These are phyloP conservation scores for Nitzschia sp. DNA, from an alignment of 108 stramenopile genomes.

Conservation along the genomic window DNA sequence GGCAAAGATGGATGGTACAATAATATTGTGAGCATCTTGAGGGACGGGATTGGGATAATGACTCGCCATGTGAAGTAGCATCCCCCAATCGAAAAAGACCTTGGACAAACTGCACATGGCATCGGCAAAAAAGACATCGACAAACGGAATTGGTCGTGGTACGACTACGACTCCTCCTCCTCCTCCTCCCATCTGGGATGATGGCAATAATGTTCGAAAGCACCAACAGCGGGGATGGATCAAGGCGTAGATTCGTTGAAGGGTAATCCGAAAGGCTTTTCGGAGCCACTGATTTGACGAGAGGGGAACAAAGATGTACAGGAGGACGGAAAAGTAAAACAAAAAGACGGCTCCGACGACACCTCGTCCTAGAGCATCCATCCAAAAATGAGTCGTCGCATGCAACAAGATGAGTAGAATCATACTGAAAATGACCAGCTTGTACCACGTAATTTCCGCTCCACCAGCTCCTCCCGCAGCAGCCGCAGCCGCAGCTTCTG, in stretches of 20 bases:
- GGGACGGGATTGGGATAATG: slow-evolving; percentile 84
- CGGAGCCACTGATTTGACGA: slow-evolving; percentile 69
- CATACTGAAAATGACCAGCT: slow-evolving; percentile 56
- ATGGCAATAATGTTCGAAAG: slow-evolving; percentile 6
- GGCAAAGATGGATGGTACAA: slow-evolving; percentile 69
- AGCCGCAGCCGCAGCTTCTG: not conserved
- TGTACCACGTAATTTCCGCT: slow-evolving; percentile 51
- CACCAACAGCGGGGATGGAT: slow-evolving; percentile 77
- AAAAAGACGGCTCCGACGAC: slow-evolving; percentile 74
- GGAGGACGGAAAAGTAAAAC: slow-evolving; percentile 61
- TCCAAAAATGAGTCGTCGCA: slow-evolving; percentile 62
- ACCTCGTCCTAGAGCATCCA: slow-evolving; percentile 55
- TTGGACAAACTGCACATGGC: slow-evolving; percentile 81
- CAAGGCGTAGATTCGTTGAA: slow-evolving; percentile 68
- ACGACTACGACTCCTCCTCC: slow-evolving; percentile 10
- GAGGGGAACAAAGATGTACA: slow-evolving; percentile 60
- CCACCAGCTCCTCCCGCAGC: not conserved
- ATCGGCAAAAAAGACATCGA: slow-evolving; percentile 89
- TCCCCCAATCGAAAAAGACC: slow-evolving; percentile 91
- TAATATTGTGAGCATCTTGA: slow-evolving; percentile 59
- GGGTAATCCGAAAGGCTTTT: slow-evolving; percentile 42
- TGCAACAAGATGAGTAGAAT: slow-evolving; percentile 61
- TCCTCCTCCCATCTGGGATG: too few species aligned
- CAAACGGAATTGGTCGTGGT: slow-evolving; percentile 75
- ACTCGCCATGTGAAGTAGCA: slow-evolving; percentile 73